Evolutionary conservation across 1,139 yeast genomes (phyloP).

Genomic region (Nakaseomyces bracarensis): DNA sequence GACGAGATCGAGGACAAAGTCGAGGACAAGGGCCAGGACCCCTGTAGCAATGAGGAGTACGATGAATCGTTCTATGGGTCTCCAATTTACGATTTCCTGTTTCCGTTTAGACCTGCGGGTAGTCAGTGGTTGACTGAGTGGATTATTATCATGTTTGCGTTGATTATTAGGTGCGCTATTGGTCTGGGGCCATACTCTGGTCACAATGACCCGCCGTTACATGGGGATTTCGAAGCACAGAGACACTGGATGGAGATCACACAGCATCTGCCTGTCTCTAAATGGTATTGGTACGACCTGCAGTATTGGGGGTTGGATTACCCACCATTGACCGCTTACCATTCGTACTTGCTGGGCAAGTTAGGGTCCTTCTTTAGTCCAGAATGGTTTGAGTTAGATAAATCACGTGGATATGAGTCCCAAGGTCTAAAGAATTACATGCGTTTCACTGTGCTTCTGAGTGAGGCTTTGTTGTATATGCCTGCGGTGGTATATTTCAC

Average conservation of each 20-base stretch:
- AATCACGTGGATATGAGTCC: constrained; percentile 69
- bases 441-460: constrained; percentile 69
- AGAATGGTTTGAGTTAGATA: constrained; percentile 66
- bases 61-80: constrained; percentile 37
- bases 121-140: constrained; percentile 88
- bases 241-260: constrained; percentile 97
- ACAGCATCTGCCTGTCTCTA: constrained; percentile 54
- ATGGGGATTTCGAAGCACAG: constrained; percentile 97
- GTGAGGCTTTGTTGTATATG: constrained; percentile 66
- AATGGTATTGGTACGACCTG: constrained; percentile 87
- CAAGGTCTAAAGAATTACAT: constrained; percentile 60
- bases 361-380: constrained; percentile 57
- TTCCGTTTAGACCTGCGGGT: constrained; percentile 59
- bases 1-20: neutral
- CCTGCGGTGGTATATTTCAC: constrained; percentile 73
- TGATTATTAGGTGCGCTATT: constrained; percentile 73
- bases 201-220: constrained; percentile 57
- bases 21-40: neutral
- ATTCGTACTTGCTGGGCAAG: constrained; percentile 71
- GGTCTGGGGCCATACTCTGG: constrained; percentile 90
- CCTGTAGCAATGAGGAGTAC: neutral
- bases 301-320: constrained; percentile 96
- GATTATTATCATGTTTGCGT: constrained; percentile 63
- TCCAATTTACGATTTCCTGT: constrained; percentile 50
- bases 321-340: constrained; percentile 94